Evolutionary conservation across 2,329 filamentous ascomycete species (phyloP), one percentile per base, ranked within the genome.

Genomic region (Tolypocladium capitatum): DNA sequence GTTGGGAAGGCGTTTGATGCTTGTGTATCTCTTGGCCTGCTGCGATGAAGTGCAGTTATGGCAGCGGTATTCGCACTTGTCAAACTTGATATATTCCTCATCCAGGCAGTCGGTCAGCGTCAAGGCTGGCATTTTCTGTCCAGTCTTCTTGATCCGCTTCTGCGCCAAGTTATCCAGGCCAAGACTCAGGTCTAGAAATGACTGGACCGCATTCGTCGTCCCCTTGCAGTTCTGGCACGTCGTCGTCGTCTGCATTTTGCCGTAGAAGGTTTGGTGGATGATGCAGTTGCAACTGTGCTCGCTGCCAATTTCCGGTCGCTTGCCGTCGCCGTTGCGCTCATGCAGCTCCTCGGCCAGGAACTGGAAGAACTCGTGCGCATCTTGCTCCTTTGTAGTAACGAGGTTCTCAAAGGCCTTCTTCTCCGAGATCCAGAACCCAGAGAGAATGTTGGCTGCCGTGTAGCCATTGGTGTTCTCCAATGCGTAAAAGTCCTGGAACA

Each of bases 311-410:
- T 75, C 78, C 30, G 76, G 76, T 56, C 71, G 76, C 59, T 81
- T 83, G 35, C 77, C 76, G 53, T 86, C 82, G 14, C 82, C 82
- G 56, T 90, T 92, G 36, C 88, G 78, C 60, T 85, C 80, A 61
- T 96, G 91, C 16, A 98, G 74, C 57, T 92, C 86, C 68, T 96
- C 91, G 33, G 94, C 84, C 32, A 97, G 77, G 60, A 94, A 96
- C 62, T 95, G 89, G 64, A 96, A 94, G 67, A 94, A 97, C 63
- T 97, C 91, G 61, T 97, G 91, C 1, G 91, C 91, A 61, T 97
- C 91, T 68, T 97, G 91, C 66, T 97, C 91, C 58, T 90, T 87
- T 58, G 94, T 94, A 11, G 90, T 92, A 2, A 91, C 87, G 21
- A 90, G 73, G 51, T 84, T 81, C 66, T 86, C 78, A 51, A 83